Conservation (phyloP, 306 rosid genomes). For the Medicago ruthenica region DNA sequence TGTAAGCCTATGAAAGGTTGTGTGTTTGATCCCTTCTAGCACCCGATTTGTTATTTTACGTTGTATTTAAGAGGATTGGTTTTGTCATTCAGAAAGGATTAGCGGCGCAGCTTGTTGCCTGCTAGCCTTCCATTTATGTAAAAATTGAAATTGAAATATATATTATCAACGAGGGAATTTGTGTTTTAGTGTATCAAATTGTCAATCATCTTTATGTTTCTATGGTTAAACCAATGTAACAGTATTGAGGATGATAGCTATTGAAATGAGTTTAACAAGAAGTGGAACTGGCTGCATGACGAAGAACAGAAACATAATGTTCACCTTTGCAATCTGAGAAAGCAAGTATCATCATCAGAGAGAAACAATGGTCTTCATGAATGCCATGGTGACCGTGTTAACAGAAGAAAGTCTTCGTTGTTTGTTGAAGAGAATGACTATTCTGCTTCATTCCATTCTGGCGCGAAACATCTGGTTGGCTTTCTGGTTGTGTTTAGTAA, state of each 20-base stretch:
- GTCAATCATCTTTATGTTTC: conserved; percentile 1
- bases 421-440: conserved; percentile 7
- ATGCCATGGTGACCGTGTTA: background rate
- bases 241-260: conserved; percentile 30
- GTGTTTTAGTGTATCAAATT: background rate
- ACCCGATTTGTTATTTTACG: too few species aligned
- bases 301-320: conserved; percentile 21
- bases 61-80: too few species aligned
- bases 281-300: conserved; percentile 14
- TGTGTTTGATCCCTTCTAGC: too few species aligned
- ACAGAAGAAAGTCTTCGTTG: conserved; percentile 2
- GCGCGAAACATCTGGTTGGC: conserved; percentile 28
- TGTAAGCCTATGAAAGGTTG: too few species aligned
- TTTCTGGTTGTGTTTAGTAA: conserved; percentile 45
- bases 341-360: conserved; percentile 15
- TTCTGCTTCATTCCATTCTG: conserved; percentile 32
- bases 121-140: too few species aligned
- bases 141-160: too few species aligned
- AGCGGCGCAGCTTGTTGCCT: too few species aligned
- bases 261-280: conserved; percentile 21
- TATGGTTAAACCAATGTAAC: conserved; percentile 42
- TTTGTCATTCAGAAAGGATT: too few species aligned
- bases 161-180: too few species aligned
- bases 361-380: conserved; percentile 29
- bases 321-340: conserved; percentile 26